phyloP scores from a whole-genome alignment of 2,329 filamentous ascomycete species.

The Gaeumannomyces sp. region DNA sequence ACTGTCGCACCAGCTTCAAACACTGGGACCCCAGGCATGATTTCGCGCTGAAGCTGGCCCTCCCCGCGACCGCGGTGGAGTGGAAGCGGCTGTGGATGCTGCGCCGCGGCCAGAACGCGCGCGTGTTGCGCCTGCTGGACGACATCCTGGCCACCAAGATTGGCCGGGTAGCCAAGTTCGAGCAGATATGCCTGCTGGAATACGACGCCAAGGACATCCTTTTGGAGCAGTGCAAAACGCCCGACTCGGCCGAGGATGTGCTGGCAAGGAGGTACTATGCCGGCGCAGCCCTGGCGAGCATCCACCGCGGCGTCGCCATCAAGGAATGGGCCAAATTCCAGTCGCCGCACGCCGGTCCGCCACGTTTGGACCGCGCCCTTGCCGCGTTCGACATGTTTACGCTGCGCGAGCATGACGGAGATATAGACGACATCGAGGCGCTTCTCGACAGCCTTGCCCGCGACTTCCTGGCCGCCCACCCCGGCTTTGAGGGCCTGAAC shows the following conservation, averaged over 20 bases:
- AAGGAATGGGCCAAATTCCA: constrained; percentile 64
- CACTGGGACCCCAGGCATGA: constrained; percentile 68
- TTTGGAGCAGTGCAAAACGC: constrained; percentile 54
- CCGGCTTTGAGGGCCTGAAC: constrained; percentile 48
- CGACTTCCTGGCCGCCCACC: constrained; percentile 46
- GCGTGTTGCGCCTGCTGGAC: constrained; percentile 52
- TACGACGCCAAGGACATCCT: constrained; percentile 88
- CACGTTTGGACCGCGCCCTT: constrained; percentile 62
- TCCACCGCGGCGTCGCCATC: constrained; percentile 76
- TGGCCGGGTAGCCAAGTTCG: constrained; percentile 62
- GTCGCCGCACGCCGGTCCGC: constrained; percentile 23
- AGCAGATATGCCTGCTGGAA: constrained; percentile 64
- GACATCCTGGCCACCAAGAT: constrained; percentile 65
- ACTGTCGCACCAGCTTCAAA: constrained; percentile 63
- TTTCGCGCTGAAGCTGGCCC: constrained; percentile 49
- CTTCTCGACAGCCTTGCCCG: constrained; percentile 58
- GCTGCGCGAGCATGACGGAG: constrained; percentile 63
- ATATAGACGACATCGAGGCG: constrained; percentile 59
- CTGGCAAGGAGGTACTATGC: constrained; percentile 77
- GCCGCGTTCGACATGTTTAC: constrained; percentile 89
- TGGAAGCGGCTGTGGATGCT: constrained; percentile 68
- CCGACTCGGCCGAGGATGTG: constrained; percentile 61
- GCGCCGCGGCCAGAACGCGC: constrained; percentile 46
- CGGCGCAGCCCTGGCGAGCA: constrained; percentile 65
- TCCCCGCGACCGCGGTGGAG: constrained; percentile 49